Conservation (phyloP, 768 basidiomycete species). For the Tremella mesenterica region DNA sequence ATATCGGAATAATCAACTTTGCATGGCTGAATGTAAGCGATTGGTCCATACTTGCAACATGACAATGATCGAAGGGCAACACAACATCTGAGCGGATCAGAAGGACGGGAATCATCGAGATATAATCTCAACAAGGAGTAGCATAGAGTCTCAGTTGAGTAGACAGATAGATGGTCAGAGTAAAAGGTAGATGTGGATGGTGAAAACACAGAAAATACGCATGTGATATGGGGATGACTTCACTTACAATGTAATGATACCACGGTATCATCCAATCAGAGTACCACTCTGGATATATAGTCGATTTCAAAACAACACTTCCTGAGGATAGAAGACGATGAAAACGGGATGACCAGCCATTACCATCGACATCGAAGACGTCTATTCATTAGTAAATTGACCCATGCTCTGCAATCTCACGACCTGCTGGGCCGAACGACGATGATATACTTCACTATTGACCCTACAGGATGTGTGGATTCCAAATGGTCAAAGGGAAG, state of each 20-base stretch:
- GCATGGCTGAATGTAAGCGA: slow-evolving; percentile 27
- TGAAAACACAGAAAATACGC: neutral
- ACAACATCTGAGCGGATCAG: too few species aligned
- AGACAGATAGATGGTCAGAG: neutral
- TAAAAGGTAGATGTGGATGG: neutral
- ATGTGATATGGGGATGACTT: neutral
- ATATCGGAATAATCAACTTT: slow-evolving; percentile 43
- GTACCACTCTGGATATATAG: slow-evolving; percentile 44
- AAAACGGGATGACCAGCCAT: slow-evolving; percentile 45
- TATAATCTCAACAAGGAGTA: neutral
- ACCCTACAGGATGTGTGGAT: neutral
- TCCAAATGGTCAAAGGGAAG: neutral
- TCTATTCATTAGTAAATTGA: slow-evolving; percentile 4
- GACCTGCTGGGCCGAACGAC: slow-evolving; percentile 13
- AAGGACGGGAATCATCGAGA: neutral
- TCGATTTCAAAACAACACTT: slow-evolving; percentile 42
- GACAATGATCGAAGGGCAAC: neutral
- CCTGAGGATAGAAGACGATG: slow-evolving; percentile 40
- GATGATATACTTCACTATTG: slow-evolving; percentile 9
- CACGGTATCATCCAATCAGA: slow-evolving; percentile 45
- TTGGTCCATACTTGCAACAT: neutral
- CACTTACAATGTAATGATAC: slow-evolving; percentile 45
- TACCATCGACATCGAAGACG: slow-evolving; percentile 40
- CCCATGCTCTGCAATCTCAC: neutral
- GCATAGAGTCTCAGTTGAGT: too few species aligned